A percentile compares a stretch with the other conserved stretches of the same genome.
Conservation (phyloP, 73 alveolate species). For the Symbiodinium pilosum region DNA sequence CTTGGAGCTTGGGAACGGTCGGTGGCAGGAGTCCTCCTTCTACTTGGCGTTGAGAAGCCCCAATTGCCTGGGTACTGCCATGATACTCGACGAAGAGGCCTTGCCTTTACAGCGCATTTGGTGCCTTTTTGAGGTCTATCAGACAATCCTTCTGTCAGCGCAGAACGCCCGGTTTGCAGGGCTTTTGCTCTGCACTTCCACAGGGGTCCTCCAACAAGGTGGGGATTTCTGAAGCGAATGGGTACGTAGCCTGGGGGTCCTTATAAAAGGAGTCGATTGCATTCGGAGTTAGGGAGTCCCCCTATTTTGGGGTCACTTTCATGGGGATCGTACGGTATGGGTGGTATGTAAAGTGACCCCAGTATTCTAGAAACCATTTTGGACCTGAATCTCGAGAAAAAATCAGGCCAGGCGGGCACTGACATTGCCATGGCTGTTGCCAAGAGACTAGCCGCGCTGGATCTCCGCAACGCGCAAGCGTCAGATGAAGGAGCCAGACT, state of each 20-base stretch:
- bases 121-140: background rate
- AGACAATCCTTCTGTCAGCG: background rate
- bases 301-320: background rate
- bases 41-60: constrained; percentile 21
- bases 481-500: background rate
- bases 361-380: background rate
- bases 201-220: constrained; percentile 25
- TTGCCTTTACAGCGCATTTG: background rate
- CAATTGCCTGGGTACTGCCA: background rate
- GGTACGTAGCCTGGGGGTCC: background rate
- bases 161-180: background rate
- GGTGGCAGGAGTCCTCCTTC: constrained; percentile 41
- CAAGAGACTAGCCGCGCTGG: background rate
- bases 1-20: background rate
- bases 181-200: background rate
- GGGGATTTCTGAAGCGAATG: background rate
- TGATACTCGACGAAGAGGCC: background rate
- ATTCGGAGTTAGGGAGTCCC: background rate
- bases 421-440: background rate
- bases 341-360: background rate
- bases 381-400: background rate
- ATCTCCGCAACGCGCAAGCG: background rate
- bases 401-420: background rate
- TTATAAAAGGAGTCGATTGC: background rate
- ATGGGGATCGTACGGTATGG: too few relatives aligned